These are phyloP conservation scores for Combretum micranthum DNA, from an alignment of 345 rosid genomes.

Conservation along the genomic window DNA sequence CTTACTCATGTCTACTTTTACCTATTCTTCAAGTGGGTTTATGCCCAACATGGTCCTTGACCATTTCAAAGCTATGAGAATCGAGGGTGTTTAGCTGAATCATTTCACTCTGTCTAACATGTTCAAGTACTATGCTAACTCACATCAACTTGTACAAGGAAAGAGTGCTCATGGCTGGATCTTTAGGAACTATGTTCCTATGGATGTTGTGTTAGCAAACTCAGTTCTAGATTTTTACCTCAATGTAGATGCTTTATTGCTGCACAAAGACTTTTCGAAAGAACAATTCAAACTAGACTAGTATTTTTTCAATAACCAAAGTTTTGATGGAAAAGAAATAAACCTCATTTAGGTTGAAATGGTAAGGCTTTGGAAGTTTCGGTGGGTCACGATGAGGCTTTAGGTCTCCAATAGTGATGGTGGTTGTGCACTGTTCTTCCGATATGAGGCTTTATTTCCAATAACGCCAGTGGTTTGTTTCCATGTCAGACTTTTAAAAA, in stretches of 20 bases:
- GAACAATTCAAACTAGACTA: too few species aligned
- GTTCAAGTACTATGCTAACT: constrained; percentile 39
- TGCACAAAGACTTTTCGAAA: too few species aligned
- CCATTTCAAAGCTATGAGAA: constrained; percentile 30
- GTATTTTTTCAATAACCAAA: too few species aligned
- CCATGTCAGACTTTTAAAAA: too few species aligned
- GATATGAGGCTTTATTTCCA: too few species aligned
- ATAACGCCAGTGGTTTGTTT: too few species aligned
- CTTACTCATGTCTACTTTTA: constrained; percentile 28
- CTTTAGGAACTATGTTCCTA: constrained; percentile 21
- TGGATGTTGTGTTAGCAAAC: constrained; percentile 36
- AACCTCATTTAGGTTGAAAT: too few species aligned
- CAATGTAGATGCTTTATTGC: constrained; percentile 25
- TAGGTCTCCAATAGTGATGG: too few species aligned
- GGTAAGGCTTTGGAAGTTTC: too few species aligned
- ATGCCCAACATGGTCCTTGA: constrained; percentile 13
- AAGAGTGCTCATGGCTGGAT: constrained; percentile 50
- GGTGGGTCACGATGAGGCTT: too few species aligned
- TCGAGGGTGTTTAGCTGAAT: constrained; percentile 30
- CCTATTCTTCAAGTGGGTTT: constrained; percentile 23
- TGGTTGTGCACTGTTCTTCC: too few species aligned
- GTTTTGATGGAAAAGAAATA: too few species aligned
- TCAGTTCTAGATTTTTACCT: constrained; percentile 40
- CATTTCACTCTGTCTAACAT: constrained; percentile 40
- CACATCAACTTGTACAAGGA: constrained; percentile 25